A percentile compares a stretch with the other conserved stretches of the same genome.
Evolutionary conservation across 768 basidiomycete species (phyloP).

Genomic region (Tulasnella sp.): DNA sequence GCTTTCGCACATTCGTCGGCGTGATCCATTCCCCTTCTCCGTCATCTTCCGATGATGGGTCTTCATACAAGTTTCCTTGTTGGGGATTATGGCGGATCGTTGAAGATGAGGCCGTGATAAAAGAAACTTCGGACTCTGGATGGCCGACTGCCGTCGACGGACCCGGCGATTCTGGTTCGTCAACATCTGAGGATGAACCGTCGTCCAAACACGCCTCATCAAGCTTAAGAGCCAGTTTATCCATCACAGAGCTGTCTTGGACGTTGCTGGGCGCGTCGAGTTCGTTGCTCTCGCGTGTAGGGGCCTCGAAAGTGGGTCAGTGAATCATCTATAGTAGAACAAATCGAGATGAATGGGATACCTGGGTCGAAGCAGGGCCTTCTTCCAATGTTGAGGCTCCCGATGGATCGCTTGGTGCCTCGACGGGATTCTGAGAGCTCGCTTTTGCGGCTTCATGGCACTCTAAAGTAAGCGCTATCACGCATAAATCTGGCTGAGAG

Average conservation of each 20-base stretch:
- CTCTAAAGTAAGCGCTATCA: constrained; percentile 82
- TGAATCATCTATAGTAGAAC: neutral
- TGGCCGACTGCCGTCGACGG: neutral
- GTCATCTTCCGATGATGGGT: constrained; percentile 74
- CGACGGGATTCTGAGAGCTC: constrained; percentile 23
- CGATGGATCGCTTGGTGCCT: neutral
- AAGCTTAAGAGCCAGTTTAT: neutral
- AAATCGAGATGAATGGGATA: neutral
- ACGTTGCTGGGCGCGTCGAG: neutral
- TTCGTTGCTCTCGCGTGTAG: neutral
- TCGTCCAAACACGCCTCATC: neutral
- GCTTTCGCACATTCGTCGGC: constrained; percentile 73
- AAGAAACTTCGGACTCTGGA: neutral
- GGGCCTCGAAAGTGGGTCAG: neutral
- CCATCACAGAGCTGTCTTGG: neutral
- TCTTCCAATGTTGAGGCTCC: neutral
- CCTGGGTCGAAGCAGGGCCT: neutral
- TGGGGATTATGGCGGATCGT: neutral
- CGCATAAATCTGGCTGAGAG: constrained; percentile 84
- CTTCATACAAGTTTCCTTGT: constrained; percentile 56
- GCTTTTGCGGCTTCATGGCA: constrained; percentile 52
- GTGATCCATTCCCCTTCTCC: constrained; percentile 98
- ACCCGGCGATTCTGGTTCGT: neutral
- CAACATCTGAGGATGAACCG: neutral
- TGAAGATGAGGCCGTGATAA: neutral